Evolutionary conservation across 768 basidiomycete genomes (phyloP), one percentile per base, ranked within the genome.

Genomic region (Pilatotrama ljubarskyi): DNA sequence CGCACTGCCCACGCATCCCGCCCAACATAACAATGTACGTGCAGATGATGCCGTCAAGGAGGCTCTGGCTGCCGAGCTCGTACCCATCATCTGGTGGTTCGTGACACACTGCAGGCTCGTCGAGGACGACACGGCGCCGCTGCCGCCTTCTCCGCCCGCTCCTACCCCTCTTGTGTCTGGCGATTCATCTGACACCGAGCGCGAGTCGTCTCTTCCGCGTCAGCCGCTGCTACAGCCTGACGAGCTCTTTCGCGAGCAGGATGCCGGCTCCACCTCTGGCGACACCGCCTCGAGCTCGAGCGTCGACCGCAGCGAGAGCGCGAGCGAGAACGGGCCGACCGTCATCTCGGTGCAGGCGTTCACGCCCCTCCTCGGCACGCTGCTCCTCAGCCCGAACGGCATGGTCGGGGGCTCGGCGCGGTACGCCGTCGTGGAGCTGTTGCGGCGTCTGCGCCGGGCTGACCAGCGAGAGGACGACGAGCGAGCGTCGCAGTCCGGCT

Each of bases 71-170:
- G 80, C 84, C 1, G 87, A 91, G 64, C 78, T 98, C 10, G 85
- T 91, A 37, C 76, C 82, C 50, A 84, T 96, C 65, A 83, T 97
- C 48, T 97, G 93, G 93, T 96, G 93, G 87, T 98, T 96, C 75
- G 86, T 92, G 66, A 84, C 87, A 2, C 68, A 67, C 54, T 72
- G 69, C 53, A 64, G 55, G 40, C 61, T 72, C 40, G 69, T 72
- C 20, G 69, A 70, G 20, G 68, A 70, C 20, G 70, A 71, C 40
- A 26, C 47, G 8, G 37, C 51, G 2, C 35, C 52, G 6, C 43
- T 20, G 14, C 55, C 59, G 38, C 58, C 58, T 2, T 59, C 60
- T 13, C 56, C 59, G 18, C 59, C 59, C 5, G 63, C 59, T 15
- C 48, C 53, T 10, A 51, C 62, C 9, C 54, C 63, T 43, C 49